A percentile compares a stretch with the other conserved stretches of the same genome.
phyloP scores from a whole-genome alignment of 1,284 basidiomycete species.

The Albatrellus sp. region DNA sequence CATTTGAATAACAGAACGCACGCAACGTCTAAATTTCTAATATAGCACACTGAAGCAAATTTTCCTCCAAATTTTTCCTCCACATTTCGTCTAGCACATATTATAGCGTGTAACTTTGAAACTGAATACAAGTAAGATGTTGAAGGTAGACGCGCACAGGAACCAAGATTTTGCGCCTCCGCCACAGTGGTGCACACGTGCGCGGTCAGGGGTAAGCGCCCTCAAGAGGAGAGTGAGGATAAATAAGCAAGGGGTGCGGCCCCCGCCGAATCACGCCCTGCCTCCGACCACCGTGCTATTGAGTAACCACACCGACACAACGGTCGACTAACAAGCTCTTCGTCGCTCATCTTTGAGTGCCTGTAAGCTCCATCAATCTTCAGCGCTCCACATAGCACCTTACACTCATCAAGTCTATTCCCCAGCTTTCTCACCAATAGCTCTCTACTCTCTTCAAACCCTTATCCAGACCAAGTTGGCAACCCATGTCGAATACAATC shows the following conservation, averaged over 20 bases:
- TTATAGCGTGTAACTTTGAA: no score
- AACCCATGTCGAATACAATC: constrained; percentile 56
- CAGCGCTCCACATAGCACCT: neutral
- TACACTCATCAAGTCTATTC: no score
- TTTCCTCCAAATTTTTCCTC: no score
- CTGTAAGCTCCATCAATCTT: neutral
- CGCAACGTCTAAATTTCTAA: neutral
- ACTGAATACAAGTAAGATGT: no score
- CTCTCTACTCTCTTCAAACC: neutral
- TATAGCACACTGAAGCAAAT: no score
- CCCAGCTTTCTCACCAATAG: no score
- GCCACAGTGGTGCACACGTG: neutral
- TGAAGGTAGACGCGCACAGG: neutral
- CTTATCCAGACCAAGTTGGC: constrained; percentile 53
- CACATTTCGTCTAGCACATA: no score
- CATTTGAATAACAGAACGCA: neutral
- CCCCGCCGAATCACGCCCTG: constrained; percentile 4
- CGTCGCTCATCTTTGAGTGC: neutral
- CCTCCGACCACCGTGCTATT: constrained; percentile 12
- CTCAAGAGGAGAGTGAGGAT: constrained; percentile 4
- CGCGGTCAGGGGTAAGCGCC: constrained; percentile 3
- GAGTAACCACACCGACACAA: neutral
- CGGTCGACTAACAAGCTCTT: neutral
- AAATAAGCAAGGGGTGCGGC: constrained; percentile 5
- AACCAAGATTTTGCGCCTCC: neutral